A percentile compares a stretch with the other conserved stretches of the same genome.
These are phyloP conservation scores for Fraxinus floribunda DNA, from an alignment of 305 asterid genomes.

Conservation along the genomic window DNA sequence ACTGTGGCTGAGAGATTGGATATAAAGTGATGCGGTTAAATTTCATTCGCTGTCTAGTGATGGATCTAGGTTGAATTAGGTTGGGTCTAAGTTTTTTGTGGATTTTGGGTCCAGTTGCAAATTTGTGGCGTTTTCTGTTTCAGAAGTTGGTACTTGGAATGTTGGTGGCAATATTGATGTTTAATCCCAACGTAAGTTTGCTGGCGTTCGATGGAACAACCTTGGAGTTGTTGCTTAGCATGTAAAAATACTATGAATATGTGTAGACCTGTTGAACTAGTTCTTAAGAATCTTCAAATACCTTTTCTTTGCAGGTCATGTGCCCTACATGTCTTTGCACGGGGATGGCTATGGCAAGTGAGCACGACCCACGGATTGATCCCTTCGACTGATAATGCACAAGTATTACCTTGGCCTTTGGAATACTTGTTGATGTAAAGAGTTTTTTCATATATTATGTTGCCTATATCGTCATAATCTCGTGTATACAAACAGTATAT, in stretches of 20 bases:
- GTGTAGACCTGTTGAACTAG: neutral
- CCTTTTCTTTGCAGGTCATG: slow-evolving; percentile 65
- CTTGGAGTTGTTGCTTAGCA: neutral
- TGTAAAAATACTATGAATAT: neutral
- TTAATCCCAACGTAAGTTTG: neutral
- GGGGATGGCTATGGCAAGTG: slow-evolving; percentile 98
- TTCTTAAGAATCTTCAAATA: neutral
- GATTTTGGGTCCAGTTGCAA: neutral
- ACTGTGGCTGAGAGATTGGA: neutral
- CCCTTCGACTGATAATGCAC: slow-evolving; percentile 60
- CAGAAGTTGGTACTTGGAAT: neutral
- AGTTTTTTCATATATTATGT: neutral
- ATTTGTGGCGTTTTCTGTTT: neutral
- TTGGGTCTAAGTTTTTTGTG: neutral
- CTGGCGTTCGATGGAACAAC: neutral
- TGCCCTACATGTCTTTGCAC: slow-evolving; percentile 97
- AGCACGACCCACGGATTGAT: slow-evolving; percentile 90
- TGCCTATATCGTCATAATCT: neutral
- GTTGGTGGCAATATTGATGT: neutral
- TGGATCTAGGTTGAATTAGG: neutral
- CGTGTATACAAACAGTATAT: neutral
- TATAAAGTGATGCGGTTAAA: neutral
- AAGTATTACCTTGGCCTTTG: neutral
- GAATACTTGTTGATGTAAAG: neutral
- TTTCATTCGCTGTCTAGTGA: neutral